Evolutionary conservation across 495 filamentous ascomycete genomes (phyloP), one percentile per base, ranked within the genome.

Genomic region (Xylaria castorea): DNA sequence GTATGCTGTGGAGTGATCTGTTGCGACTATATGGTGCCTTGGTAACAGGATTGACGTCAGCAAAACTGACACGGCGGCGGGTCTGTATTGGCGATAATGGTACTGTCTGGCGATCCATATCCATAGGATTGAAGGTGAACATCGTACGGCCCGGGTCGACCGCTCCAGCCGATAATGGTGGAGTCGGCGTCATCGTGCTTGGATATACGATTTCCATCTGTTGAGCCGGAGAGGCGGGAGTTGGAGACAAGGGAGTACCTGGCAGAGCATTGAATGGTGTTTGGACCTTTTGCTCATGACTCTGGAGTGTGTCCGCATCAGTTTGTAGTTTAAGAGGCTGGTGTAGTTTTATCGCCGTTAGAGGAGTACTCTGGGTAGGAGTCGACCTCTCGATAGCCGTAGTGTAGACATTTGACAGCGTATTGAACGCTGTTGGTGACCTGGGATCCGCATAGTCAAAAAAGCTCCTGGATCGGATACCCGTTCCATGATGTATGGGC

Each of bases 341-440:
- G 25, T 77, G 80, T 40, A 78, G 75, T 71, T 82, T 82, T 71
- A 86, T 82, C 57, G 83, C 81, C 11, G 80, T 80, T 50, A 83
- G 70, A 46, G 83, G 80, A 20, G 80, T 82, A 55, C 79, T 80
- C 62, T 81, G 79, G n/a, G 78, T 76, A 18, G 89, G 88, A 8
- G 90, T 88, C 44, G 92, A 90, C 62, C 88, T 85, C 62, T 91
- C 89, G 20, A 89, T 90, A n/a, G 87, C 83, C 42, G 87, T 87
- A 38, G 92, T 90, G 78, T 94, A 94, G 69, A 90, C 89, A 79
- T 97, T 96, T 42, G 89, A 90, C 74, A 94, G 91, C 46, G 93
- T 97, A 79, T 95, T 97, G 79, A 92, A 92, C 30, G 90, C 83
- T 5, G 93, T 96, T 7, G 93, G 92, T 9, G 93, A 94, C 40